phyloP scores from a whole-genome alignment of 805 yeast species.

The Wickerhamomyces hampshirensis region DNA sequence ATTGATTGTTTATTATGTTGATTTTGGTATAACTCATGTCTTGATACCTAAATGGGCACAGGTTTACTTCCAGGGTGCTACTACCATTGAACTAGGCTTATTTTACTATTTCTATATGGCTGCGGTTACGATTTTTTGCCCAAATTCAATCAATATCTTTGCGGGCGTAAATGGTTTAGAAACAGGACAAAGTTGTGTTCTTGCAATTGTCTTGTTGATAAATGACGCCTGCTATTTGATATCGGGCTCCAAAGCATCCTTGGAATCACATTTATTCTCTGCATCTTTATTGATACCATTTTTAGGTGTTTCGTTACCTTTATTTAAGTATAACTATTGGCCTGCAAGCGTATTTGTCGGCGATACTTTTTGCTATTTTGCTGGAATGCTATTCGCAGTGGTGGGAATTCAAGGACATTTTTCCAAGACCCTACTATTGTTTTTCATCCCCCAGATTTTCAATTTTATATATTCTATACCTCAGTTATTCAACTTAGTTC shows the following conservation, averaged over 20 bases:
- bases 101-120: conserved; percentile 89
- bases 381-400: conserved; percentile 98
- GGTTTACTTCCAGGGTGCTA: conserved; percentile 33
- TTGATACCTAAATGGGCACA: conserved; percentile 68
- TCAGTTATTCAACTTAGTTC: conserved; percentile 79
- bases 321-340: conserved; percentile 78
- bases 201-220: conserved; percentile 62
- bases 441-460: conserved; percentile 86
- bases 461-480: conserved; percentile 91
- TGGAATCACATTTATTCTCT: conserved; percentile 79
- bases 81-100: conserved; percentile 64
- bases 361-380: conserved; percentile 95
- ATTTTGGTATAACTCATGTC: conserved; percentile 87
- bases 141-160: conserved; percentile 90
- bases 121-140: conserved; percentile 86
- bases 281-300: conserved; percentile 79
- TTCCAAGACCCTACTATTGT: conserved; percentile 82
- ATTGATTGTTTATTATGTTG: conserved; percentile 85
- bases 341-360: conserved; percentile 96
- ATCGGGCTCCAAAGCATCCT: conserved; percentile 34
- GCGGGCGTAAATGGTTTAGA: conserved; percentile 98
- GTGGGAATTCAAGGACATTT: conserved; percentile 96
- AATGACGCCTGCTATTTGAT: conserved; percentile 74
- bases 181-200: conserved; percentile 87
- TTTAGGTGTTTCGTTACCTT: conserved; percentile 74